Percentiles rank a stretch among this genome's conserved stretches.
These are phyloP conservation scores for Termitomyces sp. DNA, from an alignment of 768 basidiomycete genomes.

Conservation along the genomic window DNA sequence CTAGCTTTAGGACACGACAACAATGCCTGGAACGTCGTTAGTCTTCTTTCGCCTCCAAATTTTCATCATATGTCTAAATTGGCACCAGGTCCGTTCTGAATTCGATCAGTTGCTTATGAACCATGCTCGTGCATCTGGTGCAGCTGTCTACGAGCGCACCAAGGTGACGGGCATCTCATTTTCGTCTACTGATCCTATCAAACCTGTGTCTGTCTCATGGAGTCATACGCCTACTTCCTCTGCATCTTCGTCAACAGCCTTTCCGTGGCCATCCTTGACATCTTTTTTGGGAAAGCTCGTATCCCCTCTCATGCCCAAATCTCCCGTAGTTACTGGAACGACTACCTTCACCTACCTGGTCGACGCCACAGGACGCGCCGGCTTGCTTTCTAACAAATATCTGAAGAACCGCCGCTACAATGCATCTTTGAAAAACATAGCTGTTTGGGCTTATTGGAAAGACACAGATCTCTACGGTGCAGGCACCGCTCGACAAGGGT, in stretches of 20 bases:
- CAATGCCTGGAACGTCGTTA: slow-evolving; percentile 57
- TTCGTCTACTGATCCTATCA: slow-evolving; percentile 28
- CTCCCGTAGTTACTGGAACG: slow-evolving; percentile 31
- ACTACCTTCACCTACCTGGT: slow-evolving; percentile 65
- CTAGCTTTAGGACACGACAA: slow-evolving; percentile 48
- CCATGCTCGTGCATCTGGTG: slow-evolving; percentile 49
- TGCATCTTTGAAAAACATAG: slow-evolving; percentile 64
- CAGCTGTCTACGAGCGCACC: slow-evolving; percentile 48
- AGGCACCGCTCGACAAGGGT: slow-evolving; percentile 45
- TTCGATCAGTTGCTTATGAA: slow-evolving; percentile 55
- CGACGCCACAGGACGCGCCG: slow-evolving; percentile 72
- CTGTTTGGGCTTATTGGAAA: slow-evolving; percentile 76
- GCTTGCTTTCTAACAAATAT: slow-evolving; percentile 64
- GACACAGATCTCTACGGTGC: slow-evolving; percentile 45
- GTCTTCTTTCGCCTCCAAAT: slow-evolving; percentile 15
- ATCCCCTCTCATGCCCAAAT: slow-evolving; percentile 6
- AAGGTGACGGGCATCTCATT: slow-evolving; percentile 46
- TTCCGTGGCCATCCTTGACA: slow-evolving; percentile 27
- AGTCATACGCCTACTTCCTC: slow-evolving; percentile 36
- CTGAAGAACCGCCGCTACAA: slow-evolving; percentile 68
- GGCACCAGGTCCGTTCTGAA: slow-evolving; percentile 48
- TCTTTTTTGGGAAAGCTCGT: slow-evolving; percentile 16
- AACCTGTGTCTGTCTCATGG: slow-evolving; percentile 53
- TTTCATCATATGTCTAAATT: background rate
- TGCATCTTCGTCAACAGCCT: slow-evolving; percentile 36